Conservation (phyloP, 163 green algal genomes). For the Volvox carteri region DNA sequence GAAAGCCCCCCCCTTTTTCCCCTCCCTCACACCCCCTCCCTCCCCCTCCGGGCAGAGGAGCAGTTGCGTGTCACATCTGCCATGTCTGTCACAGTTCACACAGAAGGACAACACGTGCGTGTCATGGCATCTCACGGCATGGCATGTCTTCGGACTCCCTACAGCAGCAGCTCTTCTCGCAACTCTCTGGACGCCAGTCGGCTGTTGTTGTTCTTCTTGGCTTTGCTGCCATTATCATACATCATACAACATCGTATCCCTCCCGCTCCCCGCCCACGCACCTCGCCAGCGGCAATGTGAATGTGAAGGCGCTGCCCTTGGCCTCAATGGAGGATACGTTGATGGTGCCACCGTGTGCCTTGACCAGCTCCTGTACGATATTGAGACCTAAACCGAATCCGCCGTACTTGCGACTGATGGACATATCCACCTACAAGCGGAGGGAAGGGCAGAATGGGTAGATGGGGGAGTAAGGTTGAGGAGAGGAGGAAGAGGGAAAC, state of each 20-base stretch:
- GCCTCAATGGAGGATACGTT: constrained; percentile 66
- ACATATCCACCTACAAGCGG: constrained; percentile 78
- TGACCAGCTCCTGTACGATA: constrained; percentile 82
- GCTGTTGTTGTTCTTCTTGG: too few species aligned
- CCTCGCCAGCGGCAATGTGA: constrained; percentile 59
- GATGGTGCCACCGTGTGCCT: constrained; percentile 79
- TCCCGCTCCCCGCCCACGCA: not conserved
- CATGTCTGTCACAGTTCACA: too few species aligned
- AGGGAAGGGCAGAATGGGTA: not conserved
- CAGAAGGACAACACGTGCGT: too few species aligned
- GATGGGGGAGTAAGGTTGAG: not conserved
- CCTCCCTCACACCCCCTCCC: not conserved
- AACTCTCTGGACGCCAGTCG: too few species aligned
- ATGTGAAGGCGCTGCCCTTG: constrained; percentile 70
- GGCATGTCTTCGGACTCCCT: too few species aligned
- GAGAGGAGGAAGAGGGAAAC: not conserved
- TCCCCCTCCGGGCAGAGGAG: not conserved
- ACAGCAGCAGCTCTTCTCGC: too few species aligned
- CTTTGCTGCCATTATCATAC: not conserved
- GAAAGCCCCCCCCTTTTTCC: not conserved
- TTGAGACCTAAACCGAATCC: constrained; percentile 86
- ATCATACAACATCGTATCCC: not conserved
- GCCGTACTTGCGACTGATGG: constrained; percentile 82
- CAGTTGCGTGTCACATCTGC: too few species aligned
- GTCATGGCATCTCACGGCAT: too few species aligned